Evolutionary conservation across 495 filamentous ascomycete species (phyloP).

Genomic region (Parathielavia appendiculata): DNA sequence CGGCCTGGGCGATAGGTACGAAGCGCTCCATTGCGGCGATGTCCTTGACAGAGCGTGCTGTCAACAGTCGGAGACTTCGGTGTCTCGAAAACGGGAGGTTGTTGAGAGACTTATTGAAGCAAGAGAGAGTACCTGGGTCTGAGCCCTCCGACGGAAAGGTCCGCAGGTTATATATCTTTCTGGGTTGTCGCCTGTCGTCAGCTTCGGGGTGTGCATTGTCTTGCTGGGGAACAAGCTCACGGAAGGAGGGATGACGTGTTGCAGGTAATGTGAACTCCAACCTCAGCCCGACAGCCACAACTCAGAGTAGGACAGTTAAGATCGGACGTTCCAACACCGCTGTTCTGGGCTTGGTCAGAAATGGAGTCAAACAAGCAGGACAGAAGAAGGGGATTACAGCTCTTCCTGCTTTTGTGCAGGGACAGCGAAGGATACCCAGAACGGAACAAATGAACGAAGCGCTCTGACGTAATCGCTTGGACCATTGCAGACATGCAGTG

Average conservation of each 20-base stretch:
- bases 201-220: background rate
- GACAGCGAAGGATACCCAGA: too few species aligned
- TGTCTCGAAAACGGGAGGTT: background rate
- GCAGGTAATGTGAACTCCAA: background rate
- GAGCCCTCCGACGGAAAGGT: too few species aligned
- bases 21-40: slow-evolving; percentile 28
- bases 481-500: background rate
- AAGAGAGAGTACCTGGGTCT: background rate
- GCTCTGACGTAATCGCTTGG: slow-evolving; percentile 3
- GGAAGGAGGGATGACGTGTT: slow-evolving; percentile 10
- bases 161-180: background rate
- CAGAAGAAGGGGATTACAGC: too few species aligned
- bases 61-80: background rate
- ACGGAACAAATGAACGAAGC: background rate
- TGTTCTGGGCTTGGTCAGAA: background rate
- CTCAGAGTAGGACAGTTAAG: background rate
- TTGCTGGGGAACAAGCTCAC: background rate
- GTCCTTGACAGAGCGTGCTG: background rate
- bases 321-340: background rate
- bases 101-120: background rate
- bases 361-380: too few species aligned
- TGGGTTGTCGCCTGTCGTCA: slow-evolving; percentile 2
- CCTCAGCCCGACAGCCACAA: background rate
- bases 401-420: too few species aligned
- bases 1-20: slow-evolving; percentile 58